Conservation (phyloP, 2,329 filamentous ascomycete genomes). For the Alternaria triticimaculans region DNA sequence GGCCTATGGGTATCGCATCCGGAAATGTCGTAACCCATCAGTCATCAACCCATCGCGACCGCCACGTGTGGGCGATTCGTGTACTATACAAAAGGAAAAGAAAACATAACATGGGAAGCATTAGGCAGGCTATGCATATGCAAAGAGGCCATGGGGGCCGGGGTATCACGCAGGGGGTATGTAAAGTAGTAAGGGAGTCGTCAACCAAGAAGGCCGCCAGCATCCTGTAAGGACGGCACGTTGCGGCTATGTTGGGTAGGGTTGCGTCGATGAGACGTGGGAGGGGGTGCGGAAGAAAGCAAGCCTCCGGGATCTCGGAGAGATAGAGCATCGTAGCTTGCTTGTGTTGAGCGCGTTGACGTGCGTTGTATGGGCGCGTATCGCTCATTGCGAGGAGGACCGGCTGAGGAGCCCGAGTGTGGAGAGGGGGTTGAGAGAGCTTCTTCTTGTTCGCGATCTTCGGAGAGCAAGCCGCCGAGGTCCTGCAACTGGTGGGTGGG, state of each 20-base stretch:
- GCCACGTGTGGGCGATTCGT: slow-evolving; percentile 29
- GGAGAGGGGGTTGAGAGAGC: slow-evolving; percentile 17
- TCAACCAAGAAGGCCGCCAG: slow-evolving; percentile 40
- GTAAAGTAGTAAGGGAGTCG: slow-evolving; percentile 14
- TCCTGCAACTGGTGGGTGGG: slow-evolving; percentile 35
- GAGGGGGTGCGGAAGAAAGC: slow-evolving; percentile 19
- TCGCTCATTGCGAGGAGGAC: slow-evolving; percentile 15
- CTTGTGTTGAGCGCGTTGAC: slow-evolving; percentile 30
- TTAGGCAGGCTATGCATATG: slow-evolving; percentile 30
- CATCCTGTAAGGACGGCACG: slow-evolving; percentile 39
- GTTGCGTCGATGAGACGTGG: slow-evolving; percentile 25
- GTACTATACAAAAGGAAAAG: slow-evolving; percentile 10
- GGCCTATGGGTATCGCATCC: not conserved
- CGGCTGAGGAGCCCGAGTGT: slow-evolving; percentile 22
- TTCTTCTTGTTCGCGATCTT: slow-evolving; percentile 31
- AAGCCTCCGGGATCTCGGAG: slow-evolving; percentile 42
- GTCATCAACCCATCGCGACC: slow-evolving; percentile 24
- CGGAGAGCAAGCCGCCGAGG: slow-evolving; percentile 31
- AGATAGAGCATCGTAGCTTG: slow-evolving; percentile 32
- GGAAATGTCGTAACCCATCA: slow-evolving; percentile 15
- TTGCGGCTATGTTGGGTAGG: slow-evolving; percentile 31
- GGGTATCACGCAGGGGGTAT: slow-evolving; percentile 43
- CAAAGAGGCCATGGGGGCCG: slow-evolving; percentile 25
- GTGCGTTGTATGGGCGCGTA: slow-evolving; percentile 24
- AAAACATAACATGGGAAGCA: slow-evolving; percentile 12